Evolutionary conservation across 371 early-diverging fungal genomes (phyloP).

Genomic region (Lichtheimia ramosa): DNA sequence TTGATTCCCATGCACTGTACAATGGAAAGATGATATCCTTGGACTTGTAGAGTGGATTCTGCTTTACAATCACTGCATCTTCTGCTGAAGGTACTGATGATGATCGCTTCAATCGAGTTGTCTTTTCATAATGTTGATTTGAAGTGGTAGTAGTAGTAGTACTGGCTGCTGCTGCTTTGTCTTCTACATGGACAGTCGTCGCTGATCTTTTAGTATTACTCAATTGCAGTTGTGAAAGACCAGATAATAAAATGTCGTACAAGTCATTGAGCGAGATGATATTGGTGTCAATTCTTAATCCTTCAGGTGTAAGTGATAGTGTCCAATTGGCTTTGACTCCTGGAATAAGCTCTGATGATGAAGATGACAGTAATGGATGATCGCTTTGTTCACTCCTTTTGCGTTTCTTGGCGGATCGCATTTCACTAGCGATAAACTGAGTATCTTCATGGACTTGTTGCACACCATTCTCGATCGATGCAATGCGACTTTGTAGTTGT

Average conservation of each 20-base stretch:
- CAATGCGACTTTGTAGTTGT: conserved; percentile 30
- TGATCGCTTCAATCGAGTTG: neutral
- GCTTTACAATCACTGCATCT: conserved; percentile 28
- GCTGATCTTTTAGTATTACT: neutral
- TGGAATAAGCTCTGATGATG: conserved; percentile 2
- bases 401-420: conserved; percentile 4
- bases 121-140: neutral
- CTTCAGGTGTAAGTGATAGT: conserved; percentile 38
- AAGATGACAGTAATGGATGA: neutral
- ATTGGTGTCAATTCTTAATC: conserved; percentile 43
- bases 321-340: conserved; percentile 34
- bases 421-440: conserved; percentile 31
- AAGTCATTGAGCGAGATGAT: conserved; percentile 42
- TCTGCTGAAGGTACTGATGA: conserved; percentile 14
- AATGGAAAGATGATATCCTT: conserved; percentile 42
- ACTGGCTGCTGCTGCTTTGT: neutral
- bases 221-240: conserved; percentile 24
- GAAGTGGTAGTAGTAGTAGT: neutral
- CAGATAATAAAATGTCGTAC: conserved; percentile 39
- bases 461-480: conserved; percentile 33
- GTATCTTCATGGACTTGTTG: conserved; percentile 31
- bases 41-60: conserved; percentile 37
- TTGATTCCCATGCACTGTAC: conserved; percentile 47
- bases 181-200: neutral
- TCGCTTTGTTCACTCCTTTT: neutral